These are phyloP conservation scores for Candida montana DNA, from an alignment of 805 yeast genomes.

Conservation along the genomic window DNA sequence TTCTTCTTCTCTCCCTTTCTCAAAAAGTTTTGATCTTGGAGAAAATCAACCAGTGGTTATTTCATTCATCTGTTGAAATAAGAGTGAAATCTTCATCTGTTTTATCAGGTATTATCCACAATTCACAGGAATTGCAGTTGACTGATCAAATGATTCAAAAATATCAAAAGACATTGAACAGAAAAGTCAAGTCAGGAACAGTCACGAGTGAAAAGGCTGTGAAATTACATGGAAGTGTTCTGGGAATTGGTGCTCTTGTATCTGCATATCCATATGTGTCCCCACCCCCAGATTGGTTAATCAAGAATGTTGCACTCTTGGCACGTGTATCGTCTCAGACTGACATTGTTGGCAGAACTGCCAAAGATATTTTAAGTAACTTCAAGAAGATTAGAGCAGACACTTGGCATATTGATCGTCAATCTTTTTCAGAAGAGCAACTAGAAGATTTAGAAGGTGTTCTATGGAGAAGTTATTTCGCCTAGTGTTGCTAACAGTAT, in stretches of 20 bases:
- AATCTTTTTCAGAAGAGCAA: conserved; percentile 69
- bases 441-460: conserved; percentile 92
- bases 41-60: conserved; percentile 47
- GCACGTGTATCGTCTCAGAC: conserved; percentile 70
- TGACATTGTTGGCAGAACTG: conserved; percentile 78
- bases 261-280: conserved; percentile 86
- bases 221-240: conserved; percentile 73
- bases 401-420: conserved; percentile 90
- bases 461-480: conserved; percentile 85
- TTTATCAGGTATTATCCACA: conserved; percentile 74
- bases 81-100: conserved; percentile 68
- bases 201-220: conserved; percentile 38
- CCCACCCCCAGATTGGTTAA: conserved; percentile 92
- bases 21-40: conserved; percentile 48
- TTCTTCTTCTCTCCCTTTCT: conserved; percentile 43
- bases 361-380: conserved; percentile 72
- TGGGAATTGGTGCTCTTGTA: conserved; percentile 84
- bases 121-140: conserved; percentile 33
- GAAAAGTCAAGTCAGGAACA: conserved; percentile 27
- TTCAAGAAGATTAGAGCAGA: conserved; percentile 92
- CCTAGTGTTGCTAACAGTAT: no score
- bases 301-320: conserved; percentile 59
- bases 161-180: conserved; percentile 23
- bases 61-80: conserved; percentile 65
- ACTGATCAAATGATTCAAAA: conserved; percentile 36